Evolutionary conservation across 768 basidiomycete species (phyloP).

Genomic region (Jaapia argillacea): DNA sequence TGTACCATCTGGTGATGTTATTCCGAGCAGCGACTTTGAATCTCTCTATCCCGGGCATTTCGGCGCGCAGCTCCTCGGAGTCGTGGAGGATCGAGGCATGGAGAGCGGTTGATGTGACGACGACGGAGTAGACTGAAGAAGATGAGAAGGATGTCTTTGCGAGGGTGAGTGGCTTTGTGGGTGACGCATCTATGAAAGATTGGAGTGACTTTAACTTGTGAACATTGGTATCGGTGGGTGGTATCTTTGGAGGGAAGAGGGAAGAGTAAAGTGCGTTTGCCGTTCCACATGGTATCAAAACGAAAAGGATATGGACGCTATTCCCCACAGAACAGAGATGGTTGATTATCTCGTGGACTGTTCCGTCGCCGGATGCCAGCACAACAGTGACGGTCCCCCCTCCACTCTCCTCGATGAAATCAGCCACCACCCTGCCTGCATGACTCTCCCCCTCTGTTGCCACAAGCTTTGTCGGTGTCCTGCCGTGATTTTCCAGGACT

Average conservation of each 20-base stretch:
- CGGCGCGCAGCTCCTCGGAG: slow-evolving; percentile 63
- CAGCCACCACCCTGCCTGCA: slow-evolving; percentile 37
- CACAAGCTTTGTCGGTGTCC: slow-evolving; percentile 28
- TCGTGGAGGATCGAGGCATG: slow-evolving; percentile 81
- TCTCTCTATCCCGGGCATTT: slow-evolving; percentile 69
- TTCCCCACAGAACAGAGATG: slow-evolving; percentile 25
- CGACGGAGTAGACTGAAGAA: slow-evolving; percentile 43
- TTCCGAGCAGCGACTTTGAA: slow-evolving; percentile 79
- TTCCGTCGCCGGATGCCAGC: slow-evolving; percentile 85
- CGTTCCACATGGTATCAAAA: slow-evolving; percentile 70
- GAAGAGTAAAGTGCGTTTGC: slow-evolving; percentile 87
- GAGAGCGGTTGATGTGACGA: slow-evolving; percentile 79
- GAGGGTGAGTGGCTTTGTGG: slow-evolving; percentile 34
- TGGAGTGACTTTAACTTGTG: slow-evolving; percentile 35
- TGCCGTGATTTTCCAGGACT: slow-evolving; percentile 34
- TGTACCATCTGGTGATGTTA: slow-evolving; percentile 69
- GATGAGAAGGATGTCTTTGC: slow-evolving; percentile 38
- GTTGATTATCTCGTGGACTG: slow-evolving; percentile 81
- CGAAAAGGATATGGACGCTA: slow-evolving; percentile 27
- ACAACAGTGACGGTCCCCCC: slow-evolving; percentile 34
- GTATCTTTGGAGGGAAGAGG: slow-evolving; percentile 44
- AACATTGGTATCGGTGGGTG: slow-evolving; percentile 13
- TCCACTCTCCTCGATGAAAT: slow-evolving; percentile 27
- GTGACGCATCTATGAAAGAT: slow-evolving; percentile 8
- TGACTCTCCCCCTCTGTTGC: slow-evolving; percentile 44